Evolutionary conservation across 2,329 filamentous ascomycete species (phyloP), one percentile per base, ranked within the genome.

Genomic region (Penicillium palitans): DNA sequence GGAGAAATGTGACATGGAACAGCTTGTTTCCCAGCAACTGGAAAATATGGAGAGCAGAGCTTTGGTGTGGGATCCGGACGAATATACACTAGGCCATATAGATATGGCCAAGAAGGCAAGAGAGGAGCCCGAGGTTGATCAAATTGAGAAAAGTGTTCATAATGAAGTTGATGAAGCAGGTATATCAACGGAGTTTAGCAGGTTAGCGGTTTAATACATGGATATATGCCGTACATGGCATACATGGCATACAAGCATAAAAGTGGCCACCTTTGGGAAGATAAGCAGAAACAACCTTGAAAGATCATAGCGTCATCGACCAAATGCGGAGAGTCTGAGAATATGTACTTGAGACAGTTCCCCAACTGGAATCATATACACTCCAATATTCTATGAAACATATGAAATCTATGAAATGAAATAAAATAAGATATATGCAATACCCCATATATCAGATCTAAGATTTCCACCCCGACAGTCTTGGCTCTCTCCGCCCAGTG

Each of bases 401-500:
- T 13, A 33, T 13, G 12, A 31, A 31, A 31, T 31, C 10, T 12
- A 31, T 31, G 29, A 33, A 33, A 33, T 33, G 12, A 13, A 33
- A 33, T 33, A 13, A 33, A 13, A 33, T 33, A 33, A 33, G 31
- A 33, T 33, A 33, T 33, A 33, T 33, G 31, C 31, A 33, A 33
- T 33, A 33, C 45, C 53, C 45, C 40, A 21, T 35, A 45, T 29
- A 21, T 52, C 24, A 56, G 40, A 46, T 25, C 15, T 47, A 31
- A 33, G 37, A 51, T 52, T 52, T 53, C 41, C 41, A 51, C 46
- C 41, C 40, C 54, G 31, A 12, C 21, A 31, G 50, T 47, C 55
- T 57, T 57, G 55, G 55, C 55, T 57, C 41, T 46, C 48, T 57
- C 55, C 55, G 55, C 55, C 50, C 48, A 50, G 19, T 57, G 56